A percentile compares a stretch with the other conserved stretches of the same genome.
These are phyloP conservation scores for Persicaria tinctoria DNA, from an alignment of 148 eudicot species.

Conservation along the genomic window DNA sequence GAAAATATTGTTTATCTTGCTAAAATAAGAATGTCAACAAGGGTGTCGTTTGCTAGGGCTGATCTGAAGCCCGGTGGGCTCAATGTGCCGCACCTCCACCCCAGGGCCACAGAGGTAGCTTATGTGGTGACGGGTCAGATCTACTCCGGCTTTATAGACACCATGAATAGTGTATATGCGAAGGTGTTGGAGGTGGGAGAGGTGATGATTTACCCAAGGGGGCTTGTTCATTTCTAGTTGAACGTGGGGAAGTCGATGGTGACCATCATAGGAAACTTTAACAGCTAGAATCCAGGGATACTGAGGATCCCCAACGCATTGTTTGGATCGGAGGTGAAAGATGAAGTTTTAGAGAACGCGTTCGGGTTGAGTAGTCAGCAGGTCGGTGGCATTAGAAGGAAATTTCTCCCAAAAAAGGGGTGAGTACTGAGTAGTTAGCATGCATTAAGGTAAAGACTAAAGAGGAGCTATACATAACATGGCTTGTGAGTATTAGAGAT, in stretches of 20 bases:
- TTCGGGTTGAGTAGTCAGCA: slow-evolving; percentile 62
- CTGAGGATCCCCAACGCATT: slow-evolving; percentile 49
- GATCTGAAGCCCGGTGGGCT: slow-evolving; percentile 52
- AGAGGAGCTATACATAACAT: no score
- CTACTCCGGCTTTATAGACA: slow-evolving; percentile 67
- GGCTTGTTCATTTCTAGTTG: slow-evolving; percentile 72
- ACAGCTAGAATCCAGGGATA: slow-evolving; percentile 77
- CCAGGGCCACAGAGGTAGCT: slow-evolving; percentile 69
- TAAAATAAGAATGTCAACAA: neutral
- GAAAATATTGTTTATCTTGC: neutral
- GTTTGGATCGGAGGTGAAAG: slow-evolving; percentile 50
- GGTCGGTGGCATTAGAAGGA: slow-evolving; percentile 18
- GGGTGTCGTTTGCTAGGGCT: slow-evolving; percentile 65
- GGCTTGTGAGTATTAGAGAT: no score
- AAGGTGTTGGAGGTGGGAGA: slow-evolving; percentile 71
- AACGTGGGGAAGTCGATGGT: slow-evolving; percentile 57
- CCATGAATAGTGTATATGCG: slow-evolving; percentile 47
- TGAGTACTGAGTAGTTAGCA: neutral
- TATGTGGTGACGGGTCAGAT: slow-evolving; percentile 57
- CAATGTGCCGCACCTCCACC: slow-evolving; percentile 71
- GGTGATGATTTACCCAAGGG: slow-evolving; percentile 78
- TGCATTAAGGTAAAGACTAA: no score
- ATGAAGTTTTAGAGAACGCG: slow-evolving; percentile 61
- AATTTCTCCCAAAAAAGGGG: neutral
- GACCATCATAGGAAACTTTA: slow-evolving; percentile 57